These are phyloP conservation scores for Russula sp. DNA, from an alignment of 768 basidiomycete species.

Conservation along the genomic window DNA sequence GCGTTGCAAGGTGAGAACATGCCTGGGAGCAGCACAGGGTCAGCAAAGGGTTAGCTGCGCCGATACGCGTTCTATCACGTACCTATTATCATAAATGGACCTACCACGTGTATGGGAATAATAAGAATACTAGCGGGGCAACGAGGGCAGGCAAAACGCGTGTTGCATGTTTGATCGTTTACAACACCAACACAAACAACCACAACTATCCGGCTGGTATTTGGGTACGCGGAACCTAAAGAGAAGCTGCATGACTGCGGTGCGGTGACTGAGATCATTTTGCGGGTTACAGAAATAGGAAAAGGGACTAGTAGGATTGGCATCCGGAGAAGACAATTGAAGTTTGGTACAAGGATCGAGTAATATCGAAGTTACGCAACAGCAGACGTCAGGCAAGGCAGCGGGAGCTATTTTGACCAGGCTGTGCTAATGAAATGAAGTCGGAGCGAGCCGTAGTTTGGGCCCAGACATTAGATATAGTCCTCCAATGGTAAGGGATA, in stretches of 20 bases:
- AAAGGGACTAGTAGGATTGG: constrained; percentile 8
- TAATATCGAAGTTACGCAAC: constrained; percentile 9
- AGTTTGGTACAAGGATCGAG: constrained; percentile 9
- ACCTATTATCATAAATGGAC: neutral
- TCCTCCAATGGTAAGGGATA: neutral
- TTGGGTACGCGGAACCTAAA: neutral
- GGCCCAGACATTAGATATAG: constrained; percentile 1
- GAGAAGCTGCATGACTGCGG: neutral
- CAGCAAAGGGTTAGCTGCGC: neutral
- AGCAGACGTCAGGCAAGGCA: neutral
- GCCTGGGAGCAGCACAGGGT: neutral
- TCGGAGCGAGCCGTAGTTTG: neutral
- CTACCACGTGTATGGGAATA: neutral
- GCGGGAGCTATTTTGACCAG: neutral
- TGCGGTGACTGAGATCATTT: neutral
- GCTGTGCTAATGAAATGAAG: constrained; percentile 12
- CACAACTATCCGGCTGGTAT: neutral
- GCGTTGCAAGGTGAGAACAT: neutral
- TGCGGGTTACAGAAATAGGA: neutral
- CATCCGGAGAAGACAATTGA: constrained; percentile 3
- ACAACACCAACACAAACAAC: neutral
- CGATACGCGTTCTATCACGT: neutral
- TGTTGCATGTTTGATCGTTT: neutral
- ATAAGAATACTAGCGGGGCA: neutral
- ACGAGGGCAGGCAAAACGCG: neutral